Conservation (phyloP, 176 grass and related monocot genomes). For the Lolium rigidum region DNA sequence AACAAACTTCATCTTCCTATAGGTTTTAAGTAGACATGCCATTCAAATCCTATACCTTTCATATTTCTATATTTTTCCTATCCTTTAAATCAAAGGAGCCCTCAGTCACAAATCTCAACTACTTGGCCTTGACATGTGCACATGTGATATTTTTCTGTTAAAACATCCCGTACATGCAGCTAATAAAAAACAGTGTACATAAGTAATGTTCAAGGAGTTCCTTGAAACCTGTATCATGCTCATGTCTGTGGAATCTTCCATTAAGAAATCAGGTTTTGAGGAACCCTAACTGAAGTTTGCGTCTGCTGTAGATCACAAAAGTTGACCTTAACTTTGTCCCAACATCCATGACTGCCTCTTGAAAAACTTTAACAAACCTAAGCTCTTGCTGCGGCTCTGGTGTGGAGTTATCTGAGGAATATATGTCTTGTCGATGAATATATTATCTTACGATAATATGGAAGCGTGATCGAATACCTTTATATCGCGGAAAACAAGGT, state of each 20-base stretch:
- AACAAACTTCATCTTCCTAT: too few relatives aligned
- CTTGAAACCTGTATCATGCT: slow-evolving; percentile 53
- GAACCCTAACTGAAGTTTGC: slow-evolving; percentile 21
- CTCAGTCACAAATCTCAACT: slow-evolving; percentile 31
- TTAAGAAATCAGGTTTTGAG: slow-evolving; percentile 36
- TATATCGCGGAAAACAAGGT: slow-evolving; percentile 7
- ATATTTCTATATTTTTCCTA: too few relatives aligned
- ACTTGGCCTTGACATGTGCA: slow-evolving; percentile 12
- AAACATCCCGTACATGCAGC: slow-evolving; percentile 17
- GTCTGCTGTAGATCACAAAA: slow-evolving; percentile 29
- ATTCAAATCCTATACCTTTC: too few relatives aligned
- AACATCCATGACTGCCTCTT: slow-evolving; percentile 18
- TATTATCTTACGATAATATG: background rate
- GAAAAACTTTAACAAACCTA: slow-evolving; percentile 28
- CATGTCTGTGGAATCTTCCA: slow-evolving; percentile 41
- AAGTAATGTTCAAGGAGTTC: background rate
- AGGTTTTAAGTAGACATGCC: too few relatives aligned
- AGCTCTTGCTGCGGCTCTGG: slow-evolving; percentile 24
- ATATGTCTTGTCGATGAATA: slow-evolving; percentile 18
- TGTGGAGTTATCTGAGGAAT: slow-evolving; percentile 39
- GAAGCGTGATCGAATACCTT: background rate
- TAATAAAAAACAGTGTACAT: slow-evolving; percentile 34
- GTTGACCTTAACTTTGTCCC: slow-evolving; percentile 51
- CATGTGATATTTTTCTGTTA: slow-evolving; percentile 35
- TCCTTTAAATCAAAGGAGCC: too few relatives aligned